Evolutionary conservation across 345 rosid species (phyloP).

Genomic region (Draba incana): DNA sequence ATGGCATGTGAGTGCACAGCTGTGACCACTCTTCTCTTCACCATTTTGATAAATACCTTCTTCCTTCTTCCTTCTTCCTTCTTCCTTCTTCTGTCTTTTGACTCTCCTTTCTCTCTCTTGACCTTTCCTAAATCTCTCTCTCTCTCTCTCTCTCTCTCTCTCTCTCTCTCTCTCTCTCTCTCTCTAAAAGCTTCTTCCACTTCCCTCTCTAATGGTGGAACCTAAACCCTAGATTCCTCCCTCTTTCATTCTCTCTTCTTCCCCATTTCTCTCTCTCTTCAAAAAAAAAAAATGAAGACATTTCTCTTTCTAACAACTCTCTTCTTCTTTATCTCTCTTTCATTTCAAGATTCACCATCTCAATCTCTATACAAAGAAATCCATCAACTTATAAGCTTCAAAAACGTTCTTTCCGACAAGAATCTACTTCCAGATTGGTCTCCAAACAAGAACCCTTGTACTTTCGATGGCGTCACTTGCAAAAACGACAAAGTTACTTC

Average conservation of each 20-base stretch:
- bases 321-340: constrained; percentile 34
- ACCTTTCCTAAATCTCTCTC: not conserved
- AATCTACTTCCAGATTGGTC: constrained; percentile 62
- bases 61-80: constrained; percentile 42
- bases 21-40: constrained; percentile 61
- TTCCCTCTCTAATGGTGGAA: constrained; percentile 55
- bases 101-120: constrained; percentile 42
- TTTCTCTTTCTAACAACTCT: constrained; percentile 33
- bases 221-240: constrained; percentile 44
- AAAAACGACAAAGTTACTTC: constrained; percentile 59
- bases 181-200: constrained; percentile 31
- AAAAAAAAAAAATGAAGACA: constrained; percentile 28
- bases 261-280: not conserved
- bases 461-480: constrained; percentile 69
- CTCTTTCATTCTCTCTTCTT: constrained; percentile 16
- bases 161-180: constrained; percentile 41
- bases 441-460: constrained; percentile 62
- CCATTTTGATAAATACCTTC: constrained; percentile 65
- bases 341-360: constrained; percentile 40
- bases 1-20: constrained; percentile 95
- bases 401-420: constrained; percentile 51
- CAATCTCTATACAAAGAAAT: constrained; percentile 46
- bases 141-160: constrained; percentile 42
- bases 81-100: constrained; percentile 48
- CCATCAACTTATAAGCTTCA: constrained; percentile 70